Evolutionary conservation across 768 basidiomycete genomes (phyloP).

Genomic region (Trametes maxima): DNA sequence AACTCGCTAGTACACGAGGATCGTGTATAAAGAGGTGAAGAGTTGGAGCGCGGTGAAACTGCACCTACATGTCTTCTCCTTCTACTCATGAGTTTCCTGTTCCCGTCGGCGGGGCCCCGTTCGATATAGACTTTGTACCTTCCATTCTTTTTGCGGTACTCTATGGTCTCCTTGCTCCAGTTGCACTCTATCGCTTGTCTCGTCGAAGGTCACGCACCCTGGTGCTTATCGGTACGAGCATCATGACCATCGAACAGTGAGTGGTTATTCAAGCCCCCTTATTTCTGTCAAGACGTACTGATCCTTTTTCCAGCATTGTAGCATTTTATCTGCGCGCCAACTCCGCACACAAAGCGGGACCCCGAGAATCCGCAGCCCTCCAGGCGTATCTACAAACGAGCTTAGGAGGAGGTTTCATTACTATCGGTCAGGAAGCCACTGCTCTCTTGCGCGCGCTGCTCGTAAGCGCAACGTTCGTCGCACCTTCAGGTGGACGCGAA

Average conservation of each 20-base stretch:
- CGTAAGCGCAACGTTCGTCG: no score
- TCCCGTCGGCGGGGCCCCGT: slow-evolving; percentile 45
- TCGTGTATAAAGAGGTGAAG: no score
- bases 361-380: slow-evolving; percentile 17
- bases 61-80: no score
- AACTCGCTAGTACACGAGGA: no score
- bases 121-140: slow-evolving; percentile 44
- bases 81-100: slow-evolving; percentile 38
- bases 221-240: slow-evolving; percentile 38
- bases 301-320: slow-evolving; percentile 18
- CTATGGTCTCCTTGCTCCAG: slow-evolving; percentile 41
- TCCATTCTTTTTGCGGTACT: slow-evolving; percentile 45
- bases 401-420: slow-evolving; percentile 17
- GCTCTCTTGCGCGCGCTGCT: slow-evolving; percentile 8
- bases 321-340: slow-evolving; percentile 27
- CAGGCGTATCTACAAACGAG: slow-evolving; percentile 28
- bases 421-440: slow-evolving; percentile 19
- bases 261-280: neutral
- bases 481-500: no score
- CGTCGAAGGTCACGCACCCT: slow-evolving; percentile 39
- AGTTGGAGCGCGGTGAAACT: no score
- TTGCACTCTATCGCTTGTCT: slow-evolving; percentile 39
- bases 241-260: slow-evolving; percentile 44
- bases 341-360: slow-evolving; percentile 22
- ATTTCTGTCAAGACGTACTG: neutral